Evolutionary conservation across 257 asterid genomes (phyloP), one percentile per base, ranked within the genome.

Genomic region (Scutellaria baicalensis): DNA sequence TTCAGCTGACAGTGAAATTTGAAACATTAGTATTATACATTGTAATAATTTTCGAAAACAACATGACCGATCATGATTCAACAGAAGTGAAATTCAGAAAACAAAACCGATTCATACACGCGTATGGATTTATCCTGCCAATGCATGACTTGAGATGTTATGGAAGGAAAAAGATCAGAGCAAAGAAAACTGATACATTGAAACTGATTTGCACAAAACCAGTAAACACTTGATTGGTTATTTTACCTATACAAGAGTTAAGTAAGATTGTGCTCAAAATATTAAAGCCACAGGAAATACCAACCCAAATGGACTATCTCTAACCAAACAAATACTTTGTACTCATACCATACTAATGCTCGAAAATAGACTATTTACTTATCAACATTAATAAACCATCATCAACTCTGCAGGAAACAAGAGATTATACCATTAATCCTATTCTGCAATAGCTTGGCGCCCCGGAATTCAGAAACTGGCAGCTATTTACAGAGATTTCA

Each of bases 401-500:
- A 39, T 59, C 35, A 39, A 52, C 55, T 55, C 39, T 39, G 71
- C 74, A 21, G 16, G 27, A 69, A 42, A 60, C 33, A 59, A 44
- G 6, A 64, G 63, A 59, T 48, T 69, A 21, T 61, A 50, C 38
- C 58, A 6, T 42, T 16, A 36, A 48, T 14, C 17, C 49, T 58
- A 45, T 68, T 51, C 54, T 64, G 66, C 68, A 47, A 48, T 59
- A 50, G 70, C 69, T 43, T 23, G 48, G 63, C 72, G 71, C 59
- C 21, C 42, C 27, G 48, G 58, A 56, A 73, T 18, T 48, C 11
- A 39, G 39, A 20, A 43, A 21, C 9, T 21, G 33, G 48, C 35
- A 23, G 27, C 74, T 81, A 78, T 72, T 66, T 75, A 81, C 83
- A 75, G 63, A 52, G 49, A 33, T 66, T 27, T 31, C 78, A 38